Evolutionary conservation across 192 early-diverging fungal genomes (phyloP).

Genomic region (Entophlyctis luteolus): DNA sequence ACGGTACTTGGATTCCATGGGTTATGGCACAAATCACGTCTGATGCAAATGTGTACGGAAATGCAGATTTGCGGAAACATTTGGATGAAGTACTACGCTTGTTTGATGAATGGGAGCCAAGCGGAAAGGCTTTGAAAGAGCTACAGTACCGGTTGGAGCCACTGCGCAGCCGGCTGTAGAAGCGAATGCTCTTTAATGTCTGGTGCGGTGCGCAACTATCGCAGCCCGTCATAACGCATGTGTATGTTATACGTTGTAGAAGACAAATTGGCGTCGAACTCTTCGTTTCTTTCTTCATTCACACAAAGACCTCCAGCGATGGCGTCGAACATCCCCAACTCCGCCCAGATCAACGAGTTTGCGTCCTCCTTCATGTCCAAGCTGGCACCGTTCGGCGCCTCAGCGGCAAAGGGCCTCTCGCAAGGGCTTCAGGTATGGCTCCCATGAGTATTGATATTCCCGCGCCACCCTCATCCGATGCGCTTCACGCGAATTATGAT

Average conservation of each 20-base stretch:
- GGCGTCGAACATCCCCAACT: background rate
- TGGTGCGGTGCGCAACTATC: no score
- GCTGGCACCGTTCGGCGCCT: conserved; percentile 19
- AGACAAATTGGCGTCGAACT: no score
- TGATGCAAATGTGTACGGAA: conserved; percentile 55
- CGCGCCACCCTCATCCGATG: no score
- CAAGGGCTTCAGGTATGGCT: conserved; percentile 34
- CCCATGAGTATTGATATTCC: background rate
- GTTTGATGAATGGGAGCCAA: conserved; percentile 80
- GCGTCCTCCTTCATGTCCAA: conserved; percentile 6
- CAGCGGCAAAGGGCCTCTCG: conserved; percentile 38
- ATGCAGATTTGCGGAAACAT: conserved; percentile 54
- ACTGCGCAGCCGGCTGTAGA: conserved; percentile 32
- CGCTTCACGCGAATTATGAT: no score
- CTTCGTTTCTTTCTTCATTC: no score
- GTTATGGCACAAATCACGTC: conserved; percentile 82
- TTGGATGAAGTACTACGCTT: conserved; percentile 60
- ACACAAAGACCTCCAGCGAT: no score
- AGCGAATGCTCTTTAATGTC: no score
- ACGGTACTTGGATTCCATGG: conserved; percentile 93
- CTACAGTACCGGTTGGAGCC: conserved; percentile 91
- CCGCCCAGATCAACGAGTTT: conserved; percentile 3
- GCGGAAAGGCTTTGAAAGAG: conserved; percentile 66
- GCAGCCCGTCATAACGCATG: no score
- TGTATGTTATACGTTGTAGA: no score